Conservation (phyloP, 108 stramenopile species). For the Nannochloropsis salina region DNA sequence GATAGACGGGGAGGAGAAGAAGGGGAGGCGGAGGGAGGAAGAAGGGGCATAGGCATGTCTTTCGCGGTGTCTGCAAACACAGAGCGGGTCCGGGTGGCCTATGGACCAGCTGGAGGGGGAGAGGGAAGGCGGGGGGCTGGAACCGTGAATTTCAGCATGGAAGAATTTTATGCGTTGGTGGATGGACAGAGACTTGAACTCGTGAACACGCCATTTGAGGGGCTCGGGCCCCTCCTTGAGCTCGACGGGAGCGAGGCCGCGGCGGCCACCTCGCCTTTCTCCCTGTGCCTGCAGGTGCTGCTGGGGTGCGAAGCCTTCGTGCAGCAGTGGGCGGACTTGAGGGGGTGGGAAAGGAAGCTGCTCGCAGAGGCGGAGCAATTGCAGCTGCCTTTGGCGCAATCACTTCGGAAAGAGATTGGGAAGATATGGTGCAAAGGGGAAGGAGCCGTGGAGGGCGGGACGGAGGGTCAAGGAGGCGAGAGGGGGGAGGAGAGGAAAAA, state of each 20-base stretch:
- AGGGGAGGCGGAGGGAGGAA: neutral
- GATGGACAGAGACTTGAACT: neutral
- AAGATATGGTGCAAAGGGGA: neutral
- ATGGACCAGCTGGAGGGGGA: neutral
- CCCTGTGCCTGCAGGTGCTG: neutral
- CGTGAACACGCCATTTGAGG: neutral
- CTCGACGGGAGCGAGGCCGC: neutral
- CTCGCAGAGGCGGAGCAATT: neutral
- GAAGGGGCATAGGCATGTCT: neutral
- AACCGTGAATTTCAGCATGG: neutral
- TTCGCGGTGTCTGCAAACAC: neutral
- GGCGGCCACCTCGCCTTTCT: neutral
- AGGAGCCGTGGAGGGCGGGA: neutral
- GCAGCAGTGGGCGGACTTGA: neutral
- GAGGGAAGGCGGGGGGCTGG: neutral
- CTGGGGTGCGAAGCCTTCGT: neutral
- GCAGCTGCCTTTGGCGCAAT: neutral
- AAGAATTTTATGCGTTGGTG: slow-evolving; percentile 1
- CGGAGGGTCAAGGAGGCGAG: too few relatives aligned
- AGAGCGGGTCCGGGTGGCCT: neutral
- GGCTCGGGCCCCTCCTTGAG: neutral
- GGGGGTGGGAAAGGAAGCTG: neutral
- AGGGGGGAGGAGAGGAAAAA: neutral
- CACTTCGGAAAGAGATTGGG: neutral
- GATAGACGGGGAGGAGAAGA: neutral